Conservation (phyloP, 208 protist genomes). For the Wallacemonas sp. region DNA sequence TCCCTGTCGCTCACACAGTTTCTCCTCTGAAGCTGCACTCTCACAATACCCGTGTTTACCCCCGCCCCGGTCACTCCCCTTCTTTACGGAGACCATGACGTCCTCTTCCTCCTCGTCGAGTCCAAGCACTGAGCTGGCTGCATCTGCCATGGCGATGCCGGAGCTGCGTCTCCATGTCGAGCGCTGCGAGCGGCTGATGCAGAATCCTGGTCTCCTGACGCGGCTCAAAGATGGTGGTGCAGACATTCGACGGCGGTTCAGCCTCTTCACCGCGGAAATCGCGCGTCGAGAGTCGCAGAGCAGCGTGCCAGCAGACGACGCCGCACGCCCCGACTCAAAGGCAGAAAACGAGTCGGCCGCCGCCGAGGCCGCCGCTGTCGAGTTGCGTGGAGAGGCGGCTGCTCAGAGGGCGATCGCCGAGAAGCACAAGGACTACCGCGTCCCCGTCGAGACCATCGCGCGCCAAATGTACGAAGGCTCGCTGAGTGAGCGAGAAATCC, state of each 20-base stretch:
- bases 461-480: slow-evolving; percentile 70
- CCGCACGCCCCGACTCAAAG: background rate
- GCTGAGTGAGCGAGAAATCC: slow-evolving; percentile 75
- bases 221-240: slow-evolving; percentile 61
- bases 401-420: slow-evolving; percentile 33
- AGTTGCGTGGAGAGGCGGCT: slow-evolving; percentile 23
- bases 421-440: slow-evolving; percentile 54
- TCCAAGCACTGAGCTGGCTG: slow-evolving; percentile 20
- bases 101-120: too few relatives aligned
- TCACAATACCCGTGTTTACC: too few relatives aligned
- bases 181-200: slow-evolving; percentile 66
- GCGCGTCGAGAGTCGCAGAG: slow-evolving; percentile 23
- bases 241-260: slow-evolving; percentile 43
- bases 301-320: background rate
- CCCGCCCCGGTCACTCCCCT: too few relatives aligned
- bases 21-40: too few relatives aligned
- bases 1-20: too few relatives aligned
- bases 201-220: slow-evolving; percentile 43
- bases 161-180: slow-evolving; percentile 53
- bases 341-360: background rate
- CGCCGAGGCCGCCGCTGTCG: background rate
- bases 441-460: slow-evolving; percentile 69
- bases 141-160: slow-evolving; percentile 25
- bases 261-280: slow-evolving; percentile 44
- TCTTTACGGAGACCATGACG: background rate